Evolutionary conservation across 2,329 filamentous ascomycete species (phyloP).

Genomic region (Aspergillus viridinutans): DNA sequence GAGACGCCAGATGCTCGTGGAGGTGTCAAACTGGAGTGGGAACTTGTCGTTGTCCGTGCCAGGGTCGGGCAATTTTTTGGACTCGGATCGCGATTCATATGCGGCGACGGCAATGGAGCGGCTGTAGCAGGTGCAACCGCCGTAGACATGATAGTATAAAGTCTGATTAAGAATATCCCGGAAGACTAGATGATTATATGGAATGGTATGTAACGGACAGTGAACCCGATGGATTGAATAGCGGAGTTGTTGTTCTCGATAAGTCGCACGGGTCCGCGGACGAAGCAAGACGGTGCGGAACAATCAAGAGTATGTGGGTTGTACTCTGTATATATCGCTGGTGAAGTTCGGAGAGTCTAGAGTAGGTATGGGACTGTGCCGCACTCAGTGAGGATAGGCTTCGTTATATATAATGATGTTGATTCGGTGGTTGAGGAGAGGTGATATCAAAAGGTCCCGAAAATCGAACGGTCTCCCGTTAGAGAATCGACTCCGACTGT

Average conservation of each 20-base stretch:
- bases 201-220: neutral
- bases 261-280: neutral
- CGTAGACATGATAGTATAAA: conserved; percentile 41
- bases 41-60: conserved; percentile 32
- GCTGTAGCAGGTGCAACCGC: conserved; percentile 44
- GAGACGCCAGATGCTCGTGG: conserved; percentile 28
- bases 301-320: neutral
- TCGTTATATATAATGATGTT: neutral
- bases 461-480: conserved; percentile 1
- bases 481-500: conserved; percentile 1
- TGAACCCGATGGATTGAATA: neutral
- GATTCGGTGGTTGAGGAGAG: neutral
- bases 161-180: neutral
- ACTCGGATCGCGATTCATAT: conserved; percentile 42
- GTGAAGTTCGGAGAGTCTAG: neutral
- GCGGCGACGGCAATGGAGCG: conserved; percentile 41
- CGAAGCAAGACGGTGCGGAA: neutral
- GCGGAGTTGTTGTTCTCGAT: neutral
- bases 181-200: neutral
- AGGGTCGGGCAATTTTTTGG: conserved; percentile 42
- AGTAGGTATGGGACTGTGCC: neutral
- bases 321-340: neutral
- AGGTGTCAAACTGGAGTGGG: conserved; percentile 32
- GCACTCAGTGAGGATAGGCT: neutral
- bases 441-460: neutral